phyloP scores from a whole-genome alignment of 2,329 filamentous ascomycete species.

The Fonsecaea erecta region DNA sequence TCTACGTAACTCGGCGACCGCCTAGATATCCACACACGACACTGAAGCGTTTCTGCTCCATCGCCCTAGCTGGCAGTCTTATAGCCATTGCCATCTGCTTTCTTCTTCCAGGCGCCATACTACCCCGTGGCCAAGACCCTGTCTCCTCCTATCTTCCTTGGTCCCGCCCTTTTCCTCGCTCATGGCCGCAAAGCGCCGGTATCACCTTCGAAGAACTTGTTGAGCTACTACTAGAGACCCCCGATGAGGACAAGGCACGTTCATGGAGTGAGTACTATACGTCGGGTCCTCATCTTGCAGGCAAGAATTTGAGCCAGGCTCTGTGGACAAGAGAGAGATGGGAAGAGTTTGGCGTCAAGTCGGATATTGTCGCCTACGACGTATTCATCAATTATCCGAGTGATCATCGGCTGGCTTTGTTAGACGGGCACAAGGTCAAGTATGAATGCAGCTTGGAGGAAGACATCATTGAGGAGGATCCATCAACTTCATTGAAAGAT shows the following conservation, averaged over 20 bases:
- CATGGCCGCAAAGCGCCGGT: constrained; percentile 52
- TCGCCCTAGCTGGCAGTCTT: constrained; percentile 46
- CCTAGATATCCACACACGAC: constrained; percentile 47
- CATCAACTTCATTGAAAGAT: constrained; percentile 72
- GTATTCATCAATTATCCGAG: constrained; percentile 78
- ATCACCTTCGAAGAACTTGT: constrained; percentile 61
- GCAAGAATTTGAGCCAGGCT: constrained; percentile 77
- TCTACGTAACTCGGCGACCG: constrained; percentile 46
- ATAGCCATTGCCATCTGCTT: constrained; percentile 48
- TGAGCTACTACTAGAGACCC: constrained; percentile 59
- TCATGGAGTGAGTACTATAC: constrained; percentile 83
- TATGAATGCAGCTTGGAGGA: constrained; percentile 83
- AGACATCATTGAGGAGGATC: constrained; percentile 81
- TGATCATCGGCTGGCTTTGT: constrained; percentile 69
- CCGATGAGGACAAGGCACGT: constrained; percentile 60
- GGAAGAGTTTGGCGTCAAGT: constrained; percentile 69
- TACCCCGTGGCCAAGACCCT: constrained; percentile 43
- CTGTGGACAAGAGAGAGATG: constrained; percentile 76
- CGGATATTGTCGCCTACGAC: constrained; percentile 70
- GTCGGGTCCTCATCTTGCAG: constrained; percentile 73
- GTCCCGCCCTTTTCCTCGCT: constrained; percentile 45
- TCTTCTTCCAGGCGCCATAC: constrained; percentile 46
- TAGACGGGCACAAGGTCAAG: constrained; percentile 64
- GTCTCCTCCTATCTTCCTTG: constrained; percentile 49
- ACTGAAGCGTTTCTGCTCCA: constrained; percentile 50